phyloP scores from a whole-genome alignment of 2,329 filamentous ascomycete species.

The Neofusicoccum parvum region DNA sequence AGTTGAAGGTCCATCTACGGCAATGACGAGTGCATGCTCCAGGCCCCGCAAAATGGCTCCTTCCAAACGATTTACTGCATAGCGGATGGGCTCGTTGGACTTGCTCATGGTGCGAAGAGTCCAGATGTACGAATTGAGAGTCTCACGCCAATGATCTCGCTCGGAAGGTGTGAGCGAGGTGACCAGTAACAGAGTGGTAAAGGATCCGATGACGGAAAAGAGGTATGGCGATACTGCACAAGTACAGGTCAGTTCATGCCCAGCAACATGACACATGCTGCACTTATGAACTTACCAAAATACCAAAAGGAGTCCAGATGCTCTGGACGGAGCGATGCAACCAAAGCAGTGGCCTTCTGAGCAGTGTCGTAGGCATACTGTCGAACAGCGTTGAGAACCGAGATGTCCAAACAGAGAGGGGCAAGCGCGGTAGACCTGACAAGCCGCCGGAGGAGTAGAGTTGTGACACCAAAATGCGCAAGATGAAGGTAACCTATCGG shows the following conservation, averaged over 20 bases:
- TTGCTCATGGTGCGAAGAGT: conserved; percentile 39
- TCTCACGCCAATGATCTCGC: conserved; percentile 23
- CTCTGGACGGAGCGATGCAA: conserved; percentile 22
- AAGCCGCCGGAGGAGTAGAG: conserved; percentile 22
- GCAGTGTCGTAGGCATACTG: conserved; percentile 20
- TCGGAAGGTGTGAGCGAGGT: conserved; percentile 22
- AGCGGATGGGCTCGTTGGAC: conserved; percentile 40
- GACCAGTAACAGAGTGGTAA: conserved; percentile 22
- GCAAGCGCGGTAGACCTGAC: conserved; percentile 24
- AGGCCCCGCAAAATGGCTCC: conserved; percentile 43
- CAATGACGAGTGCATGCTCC: conserved; percentile 41
- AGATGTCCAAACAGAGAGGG: conserved; percentile 23
- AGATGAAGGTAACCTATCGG: conserved; percentile 20
- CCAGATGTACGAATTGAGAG: conserved; percentile 23
- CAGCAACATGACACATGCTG: neutral
- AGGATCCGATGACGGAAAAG: conserved; percentile 24
- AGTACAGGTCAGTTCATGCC: neutral
- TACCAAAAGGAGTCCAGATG: conserved; percentile 25
- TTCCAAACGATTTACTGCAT: conserved; percentile 42
- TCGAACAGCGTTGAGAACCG: conserved; percentile 16
- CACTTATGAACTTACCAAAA: conserved; percentile 7
- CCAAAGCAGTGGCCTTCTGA: conserved; percentile 21
- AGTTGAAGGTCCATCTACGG: conserved; percentile 35
- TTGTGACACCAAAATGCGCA: conserved; percentile 22
- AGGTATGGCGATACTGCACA: conserved; percentile 16